Percentiles rank a stretch among this genome's conserved stretches.
Evolutionary conservation across 1,139 yeast genomes (phyloP).

Genomic region (Geotrichum australiense): DNA sequence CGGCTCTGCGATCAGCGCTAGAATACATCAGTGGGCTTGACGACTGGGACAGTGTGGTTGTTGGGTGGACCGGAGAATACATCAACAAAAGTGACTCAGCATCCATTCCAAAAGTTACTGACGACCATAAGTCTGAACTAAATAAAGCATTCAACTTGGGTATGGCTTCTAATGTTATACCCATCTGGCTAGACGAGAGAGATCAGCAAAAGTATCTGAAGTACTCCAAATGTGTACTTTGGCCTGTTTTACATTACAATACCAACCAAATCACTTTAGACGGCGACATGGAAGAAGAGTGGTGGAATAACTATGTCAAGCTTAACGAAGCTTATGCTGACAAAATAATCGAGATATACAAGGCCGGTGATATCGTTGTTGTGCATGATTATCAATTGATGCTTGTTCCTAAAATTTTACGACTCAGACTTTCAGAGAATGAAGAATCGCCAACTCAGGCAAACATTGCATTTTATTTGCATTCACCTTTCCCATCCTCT

Average conservation of each 20-base stretch:
- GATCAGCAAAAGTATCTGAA: slow-evolving; percentile 62
- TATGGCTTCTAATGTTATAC: slow-evolving; percentile 54
- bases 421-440: slow-evolving; percentile 65
- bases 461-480: slow-evolving; percentile 63
- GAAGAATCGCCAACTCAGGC: slow-evolving; percentile 34
- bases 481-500: slow-evolving; percentile 66
- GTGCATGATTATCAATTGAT: slow-evolving; percentile 86
- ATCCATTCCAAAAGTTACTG: neutral
- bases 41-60: slow-evolving; percentile 36
- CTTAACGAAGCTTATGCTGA: slow-evolving; percentile 87
- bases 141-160: slow-evolving; percentile 19
- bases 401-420: slow-evolving; percentile 74
- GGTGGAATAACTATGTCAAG: slow-evolving; percentile 88
- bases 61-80: slow-evolving; percentile 18
- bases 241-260: slow-evolving; percentile 94
- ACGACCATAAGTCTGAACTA: slow-evolving; percentile 17
- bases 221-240: slow-evolving; percentile 80
- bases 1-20: slow-evolving; percentile 74
- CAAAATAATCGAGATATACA: slow-evolving; percentile 60
- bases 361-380: slow-evolving; percentile 91
- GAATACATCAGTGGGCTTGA: slow-evolving; percentile 67
- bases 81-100: slow-evolving; percentile 8
- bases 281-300: slow-evolving; percentile 61
- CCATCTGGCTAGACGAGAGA: slow-evolving; percentile 74
- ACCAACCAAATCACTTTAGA: slow-evolving; percentile 56